These are phyloP conservation scores for Colletotrichum sp. DNA, from an alignment of 2,329 filamentous ascomycete genomes.

Conservation along the genomic window DNA sequence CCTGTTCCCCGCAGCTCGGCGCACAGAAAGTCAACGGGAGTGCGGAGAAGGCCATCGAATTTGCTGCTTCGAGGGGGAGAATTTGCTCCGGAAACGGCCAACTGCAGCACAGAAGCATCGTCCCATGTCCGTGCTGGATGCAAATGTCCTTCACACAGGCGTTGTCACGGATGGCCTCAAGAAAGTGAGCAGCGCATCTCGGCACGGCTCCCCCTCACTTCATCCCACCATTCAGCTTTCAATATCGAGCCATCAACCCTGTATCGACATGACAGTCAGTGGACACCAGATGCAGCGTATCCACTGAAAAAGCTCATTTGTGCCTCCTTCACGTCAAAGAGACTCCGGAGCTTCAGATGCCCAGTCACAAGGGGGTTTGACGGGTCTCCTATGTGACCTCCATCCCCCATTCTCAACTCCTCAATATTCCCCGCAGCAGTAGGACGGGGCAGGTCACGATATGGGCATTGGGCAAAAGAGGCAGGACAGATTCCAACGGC, in stretches of 20 bases:
- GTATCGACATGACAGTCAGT: not conserved
- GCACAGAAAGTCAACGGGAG: not conserved
- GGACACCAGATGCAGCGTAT: not conserved
- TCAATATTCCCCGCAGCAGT: not conserved
- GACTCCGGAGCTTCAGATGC: not conserved
- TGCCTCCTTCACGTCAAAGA: not conserved
- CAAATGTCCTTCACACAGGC: not conserved
- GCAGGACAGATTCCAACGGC: not conserved
- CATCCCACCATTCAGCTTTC: not conserved
- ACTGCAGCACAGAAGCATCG: not conserved
- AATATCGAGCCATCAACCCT: not conserved
- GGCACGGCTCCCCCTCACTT: not conserved
- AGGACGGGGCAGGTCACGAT: not conserved
- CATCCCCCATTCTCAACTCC: not conserved
- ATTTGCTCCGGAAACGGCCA: conserved; percentile 10
- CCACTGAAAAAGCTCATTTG: conserved; percentile 8
- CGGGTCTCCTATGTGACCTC: not conserved
- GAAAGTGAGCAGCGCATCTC: not conserved
- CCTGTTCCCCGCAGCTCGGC: not conserved
- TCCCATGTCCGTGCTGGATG: not conserved
- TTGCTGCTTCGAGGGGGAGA: not conserved
- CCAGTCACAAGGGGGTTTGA: not conserved
- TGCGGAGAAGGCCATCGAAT: conserved; percentile 6
- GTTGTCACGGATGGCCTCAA: not conserved
- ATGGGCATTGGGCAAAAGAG: conserved; percentile 8